Evolutionary conservation across 1,284 basidiomycete genomes (phyloP), one percentile per base, ranked within the genome.

Genomic region (Apiotrichum mycotoxinovorans): DNA sequence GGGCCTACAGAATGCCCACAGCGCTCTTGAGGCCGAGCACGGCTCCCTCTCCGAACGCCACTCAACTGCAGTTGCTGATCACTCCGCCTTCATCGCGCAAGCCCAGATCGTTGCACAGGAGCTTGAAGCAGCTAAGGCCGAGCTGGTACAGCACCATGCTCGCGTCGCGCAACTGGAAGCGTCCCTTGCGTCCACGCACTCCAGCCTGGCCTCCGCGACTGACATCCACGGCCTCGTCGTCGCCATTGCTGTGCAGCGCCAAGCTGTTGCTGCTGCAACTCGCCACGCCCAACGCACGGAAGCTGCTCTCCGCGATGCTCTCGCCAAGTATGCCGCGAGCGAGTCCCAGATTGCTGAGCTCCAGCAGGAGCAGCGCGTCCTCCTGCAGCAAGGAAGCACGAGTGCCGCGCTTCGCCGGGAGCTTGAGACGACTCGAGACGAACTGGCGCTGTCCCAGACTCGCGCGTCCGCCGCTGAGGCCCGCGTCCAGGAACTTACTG

Each of bases 231-330:
- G 40, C 23, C 51, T 56, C 26, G 54, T 56, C 1, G 42, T 62
- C 14, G 52, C 54, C 3, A 35, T 62, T 14, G 56, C 60, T 2
- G 40, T 56, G 10, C 54, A 62, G 34, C 52, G 37, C 22, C 50
- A 43, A 12, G 56, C 50, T 0, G 56, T 57, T 1, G 26, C 38
- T 0, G 25, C 30, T 8, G 50, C 51, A 4, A 41, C 51, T 2
- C 3, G 5, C 3, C 46, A 35, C 11, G 47, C 54, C 8, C 25
- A 33, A 3, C 20, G 25, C 2, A 23, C 51, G 7, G 20, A 49
- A 8, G 35, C 41, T 7, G 46, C 52, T 2, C 48, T 51, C 22
- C 15, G 14, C 3, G 27, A 44, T 3, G 51, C 54, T 12, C 37
- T 57, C 11, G 51, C 51, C 22, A 45, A 38, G 43, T 40, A 35